A percentile compares a stretch with the other conserved stretches of the same genome.
phyloP scores from a whole-genome alignment of 106 monocot species.

The Posidonia australis region DNA sequence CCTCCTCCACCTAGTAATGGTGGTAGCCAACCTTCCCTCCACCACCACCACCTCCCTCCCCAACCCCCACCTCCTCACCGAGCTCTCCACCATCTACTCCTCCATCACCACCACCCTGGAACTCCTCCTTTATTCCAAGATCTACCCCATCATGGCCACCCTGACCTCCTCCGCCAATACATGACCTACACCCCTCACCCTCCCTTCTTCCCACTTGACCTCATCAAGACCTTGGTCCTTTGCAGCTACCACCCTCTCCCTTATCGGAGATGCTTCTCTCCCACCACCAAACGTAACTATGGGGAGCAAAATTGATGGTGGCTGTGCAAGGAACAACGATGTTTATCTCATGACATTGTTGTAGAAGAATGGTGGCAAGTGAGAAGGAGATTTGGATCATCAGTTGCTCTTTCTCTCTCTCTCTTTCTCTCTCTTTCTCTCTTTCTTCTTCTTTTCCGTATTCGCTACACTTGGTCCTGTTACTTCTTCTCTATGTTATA shows the following conservation, averaged over 20 bases:
- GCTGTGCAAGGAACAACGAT: slow-evolving; percentile 44
- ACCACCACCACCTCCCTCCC: slow-evolving; percentile 12
- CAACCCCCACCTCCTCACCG: slow-evolving; percentile 29
- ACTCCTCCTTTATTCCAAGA: slow-evolving; percentile 59
- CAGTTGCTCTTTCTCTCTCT: too few relatives aligned
- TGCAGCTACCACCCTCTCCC: slow-evolving; percentile 99
- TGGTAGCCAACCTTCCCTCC: slow-evolving; percentile 26
- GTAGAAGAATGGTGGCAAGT: slow-evolving; percentile 44
- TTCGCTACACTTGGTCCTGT: too few relatives aligned
- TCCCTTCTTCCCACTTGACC: slow-evolving; percentile 28
- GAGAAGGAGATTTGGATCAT: neutral
- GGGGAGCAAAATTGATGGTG: slow-evolving; percentile 52
- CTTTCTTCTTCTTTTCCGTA: too few relatives aligned
- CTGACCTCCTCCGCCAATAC: slow-evolving; percentile 84
- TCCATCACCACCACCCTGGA: slow-evolving; percentile 14
- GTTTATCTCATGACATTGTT: slow-evolving; percentile 81
- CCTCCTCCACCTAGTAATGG: slow-evolving; percentile 29
- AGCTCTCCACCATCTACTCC: slow-evolving; percentile 41
- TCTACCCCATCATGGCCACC: slow-evolving; percentile 69
- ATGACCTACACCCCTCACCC: slow-evolving; percentile 97
- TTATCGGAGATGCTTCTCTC: slow-evolving; percentile 92
- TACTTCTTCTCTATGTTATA: too few relatives aligned
- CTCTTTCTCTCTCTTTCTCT: too few relatives aligned
- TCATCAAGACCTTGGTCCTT: slow-evolving; percentile 65
- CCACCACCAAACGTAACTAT: slow-evolving; percentile 38